Evolutionary conservation across 495 filamentous ascomycete species (phyloP).

Genomic region (Neurospora hispaniola): DNA sequence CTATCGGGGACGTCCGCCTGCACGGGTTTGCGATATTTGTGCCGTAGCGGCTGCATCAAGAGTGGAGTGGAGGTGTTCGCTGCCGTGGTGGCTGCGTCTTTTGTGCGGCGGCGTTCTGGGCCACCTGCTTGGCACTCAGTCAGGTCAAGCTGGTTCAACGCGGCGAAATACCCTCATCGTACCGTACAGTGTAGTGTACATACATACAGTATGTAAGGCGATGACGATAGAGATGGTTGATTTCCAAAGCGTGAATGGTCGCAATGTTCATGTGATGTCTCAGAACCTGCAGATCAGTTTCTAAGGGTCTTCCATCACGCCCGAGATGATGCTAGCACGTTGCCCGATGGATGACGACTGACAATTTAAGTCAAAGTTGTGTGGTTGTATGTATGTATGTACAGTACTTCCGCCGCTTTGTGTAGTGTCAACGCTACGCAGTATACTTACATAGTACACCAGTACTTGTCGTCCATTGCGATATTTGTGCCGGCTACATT

Average conservation of each 20-base stretch:
- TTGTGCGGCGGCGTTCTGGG: neutral
- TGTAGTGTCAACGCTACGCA: neutral
- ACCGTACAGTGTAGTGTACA: too few relatives aligned
- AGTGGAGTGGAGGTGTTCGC: neutral
- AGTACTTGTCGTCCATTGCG: neutral
- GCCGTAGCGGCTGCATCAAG: neutral
- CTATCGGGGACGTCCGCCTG: neutral
- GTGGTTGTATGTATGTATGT: too few relatives aligned
- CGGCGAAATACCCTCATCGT: neutral
- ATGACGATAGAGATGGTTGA: neutral
- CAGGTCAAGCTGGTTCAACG: too few relatives aligned
- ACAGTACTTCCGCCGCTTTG: too few relatives aligned
- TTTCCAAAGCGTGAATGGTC: neutral
- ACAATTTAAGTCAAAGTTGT: too few relatives aligned
- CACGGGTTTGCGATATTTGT: neutral
- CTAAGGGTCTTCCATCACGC: neutral
- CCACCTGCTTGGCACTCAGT: neutral
- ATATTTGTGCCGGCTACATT: neutral
- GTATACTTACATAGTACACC: too few relatives aligned
- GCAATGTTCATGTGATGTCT: neutral
- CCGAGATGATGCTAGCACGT: neutral
- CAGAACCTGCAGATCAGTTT: neutral
- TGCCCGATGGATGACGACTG: too few relatives aligned
- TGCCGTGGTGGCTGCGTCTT: neutral
- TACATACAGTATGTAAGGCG: neutral